phyloP scores from a whole-genome alignment of 805 yeast species.

The Grigorovia humatica region DNA sequence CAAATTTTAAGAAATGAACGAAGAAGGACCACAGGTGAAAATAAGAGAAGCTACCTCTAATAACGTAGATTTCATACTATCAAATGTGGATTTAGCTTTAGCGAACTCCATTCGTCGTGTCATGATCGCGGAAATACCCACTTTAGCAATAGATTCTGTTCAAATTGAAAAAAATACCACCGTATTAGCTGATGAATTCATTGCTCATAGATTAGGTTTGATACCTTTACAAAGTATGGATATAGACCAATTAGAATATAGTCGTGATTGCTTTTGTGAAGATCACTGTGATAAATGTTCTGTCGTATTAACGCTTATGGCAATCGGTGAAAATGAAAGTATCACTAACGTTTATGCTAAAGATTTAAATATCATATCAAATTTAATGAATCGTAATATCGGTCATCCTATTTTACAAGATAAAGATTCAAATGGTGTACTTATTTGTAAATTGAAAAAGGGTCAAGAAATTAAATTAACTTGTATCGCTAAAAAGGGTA shows the following conservation, averaged over 20 bases:
- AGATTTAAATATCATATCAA: conserved; percentile 47
- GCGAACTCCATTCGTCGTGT: conserved; percentile 89
- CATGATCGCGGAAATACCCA: conserved; percentile 94
- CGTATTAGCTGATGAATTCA: conserved; percentile 92
- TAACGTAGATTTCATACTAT: conserved; percentile 79
- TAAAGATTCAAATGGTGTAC: conserved; percentile 68
- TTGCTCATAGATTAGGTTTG: conserved; percentile 87
- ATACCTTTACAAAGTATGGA: conserved; percentile 80
- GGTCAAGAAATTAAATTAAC: conserved; percentile 83
- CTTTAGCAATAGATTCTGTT: conserved; percentile 90
- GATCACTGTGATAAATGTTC: conserved; percentile 94
- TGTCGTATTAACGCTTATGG: conserved; percentile 75
- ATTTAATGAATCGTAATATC: conserved; percentile 33
- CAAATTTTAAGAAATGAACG: conserved; percentile 16
- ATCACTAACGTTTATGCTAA: conserved; percentile 86
- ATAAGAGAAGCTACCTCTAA: conserved; percentile 80
- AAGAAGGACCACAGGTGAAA: conserved; percentile 60
- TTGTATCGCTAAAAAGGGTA: conserved; percentile 96
- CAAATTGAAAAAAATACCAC: conserved; percentile 89
- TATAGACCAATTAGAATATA: conserved; percentile 73
- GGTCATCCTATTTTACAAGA: conserved; percentile 87
- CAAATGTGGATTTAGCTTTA: conserved; percentile 77
- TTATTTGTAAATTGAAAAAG: conserved; percentile 81
- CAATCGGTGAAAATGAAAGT: conserved; percentile 79
- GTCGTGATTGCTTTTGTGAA: conserved; percentile 96